Evolutionary conservation across 441 rosid genomes (phyloP), one percentile per base, ranked within the genome.

Genomic region (Flueggea neowawraea): DNA sequence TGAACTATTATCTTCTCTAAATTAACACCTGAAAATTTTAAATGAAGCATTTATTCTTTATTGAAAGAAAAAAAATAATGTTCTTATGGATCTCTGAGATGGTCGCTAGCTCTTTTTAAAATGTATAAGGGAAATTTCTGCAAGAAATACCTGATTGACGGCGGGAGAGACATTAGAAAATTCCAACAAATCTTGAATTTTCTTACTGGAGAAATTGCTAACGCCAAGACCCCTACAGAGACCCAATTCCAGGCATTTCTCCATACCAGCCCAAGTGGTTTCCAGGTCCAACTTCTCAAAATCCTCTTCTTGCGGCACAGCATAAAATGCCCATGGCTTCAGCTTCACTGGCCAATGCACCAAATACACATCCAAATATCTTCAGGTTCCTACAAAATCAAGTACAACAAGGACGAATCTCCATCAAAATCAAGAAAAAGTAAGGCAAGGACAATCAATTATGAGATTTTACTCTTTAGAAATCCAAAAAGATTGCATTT

Each of bases 261-360:
- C 89, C 98, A 89, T 85, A 31, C 79, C 88, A 44, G 66, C 78
- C 98, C 98, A 89, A 15, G 93, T 92, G 64, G 72, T 71, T 50
- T 89, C 88, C 32, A 86, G 65, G 16, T 89, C 93, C 33, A 88
- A 66, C 60, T 70, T 52, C 68, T 80, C 89, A 67, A 88, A 87
- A 50, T 92, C 95, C 52, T 89, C 90, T 75, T 92, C 78, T 4
- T 75, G 69, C 1, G 98, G 98, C 50, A 88, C 73, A 8, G 95
- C 68, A 36, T 70, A 50, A 31, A 13, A 55, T 7, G 69, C 80
- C 85, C 89, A 78, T 15, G 89, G 91, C 75, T 86, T 89, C 69
- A 89, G 72, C 76, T 83, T 92, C 68, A 92, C 76, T 10, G 96
- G 98, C 96, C 96, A 92, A 68, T 92, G 98, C 75, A 92, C 94